Evolutionary conservation across 108 stramenopile genomes (phyloP).

Genomic region (Cyclostephanos invisitatus): DNA sequence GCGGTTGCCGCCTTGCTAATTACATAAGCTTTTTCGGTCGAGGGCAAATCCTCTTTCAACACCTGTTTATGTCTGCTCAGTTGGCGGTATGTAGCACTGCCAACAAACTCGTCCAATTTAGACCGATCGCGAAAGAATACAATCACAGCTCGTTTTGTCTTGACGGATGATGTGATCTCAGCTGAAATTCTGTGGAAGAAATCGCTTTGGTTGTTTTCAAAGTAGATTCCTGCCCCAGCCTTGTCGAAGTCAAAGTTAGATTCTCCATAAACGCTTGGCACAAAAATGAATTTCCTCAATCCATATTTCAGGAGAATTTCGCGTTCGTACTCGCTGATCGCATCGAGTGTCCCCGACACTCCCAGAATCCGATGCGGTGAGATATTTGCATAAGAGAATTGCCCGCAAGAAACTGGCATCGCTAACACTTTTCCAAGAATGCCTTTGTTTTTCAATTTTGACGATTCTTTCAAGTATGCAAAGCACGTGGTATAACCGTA

Average conservation of each 20-base stretch:
- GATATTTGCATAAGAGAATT: conserved; percentile 73
- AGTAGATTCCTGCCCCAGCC: conserved; percentile 56
- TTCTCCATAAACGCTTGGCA: conserved; percentile 66
- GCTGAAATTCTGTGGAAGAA: conserved; percentile 59
- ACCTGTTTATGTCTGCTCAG: conserved; percentile 56
- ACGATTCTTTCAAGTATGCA: conserved; percentile 61
- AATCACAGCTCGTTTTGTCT: conserved; percentile 55
- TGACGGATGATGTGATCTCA: conserved; percentile 41
- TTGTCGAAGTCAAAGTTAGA: conserved; percentile 63
- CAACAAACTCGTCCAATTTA: conserved; percentile 44
- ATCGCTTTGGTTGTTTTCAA: conserved; percentile 48
- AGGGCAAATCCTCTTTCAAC: conserved; percentile 52
- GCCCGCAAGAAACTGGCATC: conserved; percentile 67
- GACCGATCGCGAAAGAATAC: conserved; percentile 55
- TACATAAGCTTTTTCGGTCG: conserved; percentile 56
- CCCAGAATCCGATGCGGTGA: conserved; percentile 59
- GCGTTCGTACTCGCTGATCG: conserved; percentile 48
- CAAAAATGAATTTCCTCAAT: conserved; percentile 46
- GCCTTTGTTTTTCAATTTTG: conserved; percentile 43
- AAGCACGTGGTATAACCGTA: conserved; percentile 64
- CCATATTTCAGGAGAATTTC: conserved; percentile 55
- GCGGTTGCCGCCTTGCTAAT: conserved; percentile 62
- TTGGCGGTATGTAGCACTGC: conserved; percentile 50
- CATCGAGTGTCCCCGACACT: conserved; percentile 62
- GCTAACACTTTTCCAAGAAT: conserved; percentile 37